Base-by-base conservation (phyloP, 305 asterid species). In the Rubia peregrina region DNA sequence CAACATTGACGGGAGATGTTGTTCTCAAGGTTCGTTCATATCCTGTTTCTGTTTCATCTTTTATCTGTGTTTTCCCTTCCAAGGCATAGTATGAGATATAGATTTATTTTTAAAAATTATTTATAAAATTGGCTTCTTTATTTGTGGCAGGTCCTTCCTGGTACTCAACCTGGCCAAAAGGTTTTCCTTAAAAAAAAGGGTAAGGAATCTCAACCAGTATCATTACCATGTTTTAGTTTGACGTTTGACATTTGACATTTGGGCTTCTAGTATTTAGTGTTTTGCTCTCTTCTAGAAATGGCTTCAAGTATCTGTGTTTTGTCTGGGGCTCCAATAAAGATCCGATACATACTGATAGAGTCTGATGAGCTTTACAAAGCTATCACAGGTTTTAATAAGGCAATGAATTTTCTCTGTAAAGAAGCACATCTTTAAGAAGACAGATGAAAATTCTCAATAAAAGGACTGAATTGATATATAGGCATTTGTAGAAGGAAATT, bases 121-220 rank as follows among this genome's bases (percentile, higher is more conserved):
- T 51, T 55, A 24, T 7, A 11, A 17, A 53, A 53, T 53, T 14
- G 19, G 59, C 36, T 22, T 30, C 30, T 40, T 67, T 62, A 19
- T 51, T 16, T 43, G 48, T 75, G 76, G 75, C 73, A 93, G 98
- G 98, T 91, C 67, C 96, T 91, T 49, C 84, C 99, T 61, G 99
- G 99, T 76, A 86, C 96, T 74, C 97, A 94, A 82, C 96, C 99
- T 66, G 97, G 99, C 48, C 97, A 91, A 76, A 91, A 94, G 82
- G 99, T 94, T 67, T 91, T 88, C 75, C 80, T 94, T 74, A 87
- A 79, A 84, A 89, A 80, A 71, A 94, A 94, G 81, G 98, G 98
- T 91, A 85, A 63, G n/a, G 21, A 19, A 40, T 22, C 33, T 69
- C 41, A 71, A 17, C 62, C 69, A 14, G 69, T 46, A 33, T 30